These are phyloP conservation scores for Acanthochlamys bracteata DNA, from an alignment of 106 monocot species.

Conservation along the genomic window DNA sequence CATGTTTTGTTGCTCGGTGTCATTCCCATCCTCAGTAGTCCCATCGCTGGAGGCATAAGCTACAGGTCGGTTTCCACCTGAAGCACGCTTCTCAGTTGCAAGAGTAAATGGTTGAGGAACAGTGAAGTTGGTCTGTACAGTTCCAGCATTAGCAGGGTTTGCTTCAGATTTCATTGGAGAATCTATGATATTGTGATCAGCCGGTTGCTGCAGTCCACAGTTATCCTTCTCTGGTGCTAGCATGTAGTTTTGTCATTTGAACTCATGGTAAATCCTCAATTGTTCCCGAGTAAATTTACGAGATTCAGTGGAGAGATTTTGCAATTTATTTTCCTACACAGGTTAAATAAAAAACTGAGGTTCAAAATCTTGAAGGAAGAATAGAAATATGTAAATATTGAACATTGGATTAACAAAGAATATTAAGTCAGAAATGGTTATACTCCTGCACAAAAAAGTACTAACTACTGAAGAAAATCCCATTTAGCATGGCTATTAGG, in stretches of 20 bases:
- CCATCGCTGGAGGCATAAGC: conserved; percentile 10
- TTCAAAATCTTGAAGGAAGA: neutral
- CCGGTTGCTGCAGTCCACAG: conserved; percentile 2
- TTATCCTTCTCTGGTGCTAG: conserved; percentile 8
- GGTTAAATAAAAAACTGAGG: neutral
- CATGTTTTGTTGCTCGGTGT: conserved; percentile 5
- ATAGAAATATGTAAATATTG: too few relatives aligned
- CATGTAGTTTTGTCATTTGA: conserved; percentile 1
- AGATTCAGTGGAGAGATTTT: too few relatives aligned
- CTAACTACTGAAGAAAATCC: too few relatives aligned
- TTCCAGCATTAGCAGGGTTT: conserved; percentile 16
- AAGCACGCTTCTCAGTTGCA: conserved; percentile 39
- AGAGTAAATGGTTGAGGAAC: conserved; percentile 28
- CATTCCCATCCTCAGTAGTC: conserved; percentile 10
- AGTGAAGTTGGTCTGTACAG: conserved; percentile 11
- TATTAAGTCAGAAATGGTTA: too few relatives aligned
- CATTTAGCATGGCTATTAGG: too few relatives aligned
- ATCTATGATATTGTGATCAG: conserved; percentile 7
- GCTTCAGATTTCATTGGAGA: conserved; percentile 13
- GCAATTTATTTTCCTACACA: conserved; percentile 13
- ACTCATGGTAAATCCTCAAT: neutral
- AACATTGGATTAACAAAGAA: too few relatives aligned
- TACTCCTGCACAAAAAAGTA: too few relatives aligned
- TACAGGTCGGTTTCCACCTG: conserved; percentile 11
- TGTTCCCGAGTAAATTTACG: too few relatives aligned